phyloP scores from a whole-genome alignment of 2,329 filamentous ascomycete species.

The Aspergillus tubingensis region DNA sequence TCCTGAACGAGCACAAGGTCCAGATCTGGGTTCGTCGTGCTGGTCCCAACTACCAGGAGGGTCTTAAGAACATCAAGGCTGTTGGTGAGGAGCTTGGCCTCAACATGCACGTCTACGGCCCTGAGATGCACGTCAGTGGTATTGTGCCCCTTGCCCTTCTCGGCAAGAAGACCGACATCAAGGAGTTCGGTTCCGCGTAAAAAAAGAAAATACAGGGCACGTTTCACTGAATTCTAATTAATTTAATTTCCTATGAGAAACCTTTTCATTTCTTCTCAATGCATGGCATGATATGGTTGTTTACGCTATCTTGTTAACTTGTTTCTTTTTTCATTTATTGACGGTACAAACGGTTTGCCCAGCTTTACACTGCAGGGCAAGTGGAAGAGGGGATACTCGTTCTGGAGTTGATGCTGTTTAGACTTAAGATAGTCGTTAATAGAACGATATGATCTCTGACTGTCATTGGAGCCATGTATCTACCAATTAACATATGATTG shows the following conservation, averaged over 20 bases:
- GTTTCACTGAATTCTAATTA: slow-evolving; percentile 25
- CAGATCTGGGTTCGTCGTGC: slow-evolving; percentile 93
- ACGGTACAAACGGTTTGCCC: slow-evolving; percentile 26
- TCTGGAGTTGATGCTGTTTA: slow-evolving; percentile 15
- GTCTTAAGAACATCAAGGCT: slow-evolving; percentile 99
- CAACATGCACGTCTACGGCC: slow-evolving; percentile 87
- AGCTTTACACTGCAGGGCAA: slow-evolving; percentile 11
- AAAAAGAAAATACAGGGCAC: slow-evolving; percentile 6
- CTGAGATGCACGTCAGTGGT: slow-evolving; percentile 86
- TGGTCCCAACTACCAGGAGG: slow-evolving; percentile 99
- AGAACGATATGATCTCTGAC: slow-evolving; percentile 15
- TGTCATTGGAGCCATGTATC: not conserved
- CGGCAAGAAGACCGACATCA: slow-evolving; percentile 61
- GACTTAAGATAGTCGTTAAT: slow-evolving; percentile 19
- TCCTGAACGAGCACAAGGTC: slow-evolving; percentile 92
- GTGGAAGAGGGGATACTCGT: slow-evolving; percentile 20
- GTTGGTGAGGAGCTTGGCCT: slow-evolving; percentile 92
- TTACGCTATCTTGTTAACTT: slow-evolving; percentile 19
- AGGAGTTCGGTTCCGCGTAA: slow-evolving; percentile 56
- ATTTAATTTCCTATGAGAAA: slow-evolving; percentile 26
- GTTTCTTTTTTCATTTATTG: slow-evolving; percentile 20
- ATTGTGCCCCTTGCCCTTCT: slow-evolving; percentile 89
- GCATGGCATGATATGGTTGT: slow-evolving; percentile 43
- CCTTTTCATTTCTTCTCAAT: slow-evolving; percentile 38
- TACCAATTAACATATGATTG: too few species aligned